These are phyloP conservation scores for Davidsoniella eucalypti DNA, from an alignment of 2,329 filamentous ascomycete species.

Conservation along the genomic window DNA sequence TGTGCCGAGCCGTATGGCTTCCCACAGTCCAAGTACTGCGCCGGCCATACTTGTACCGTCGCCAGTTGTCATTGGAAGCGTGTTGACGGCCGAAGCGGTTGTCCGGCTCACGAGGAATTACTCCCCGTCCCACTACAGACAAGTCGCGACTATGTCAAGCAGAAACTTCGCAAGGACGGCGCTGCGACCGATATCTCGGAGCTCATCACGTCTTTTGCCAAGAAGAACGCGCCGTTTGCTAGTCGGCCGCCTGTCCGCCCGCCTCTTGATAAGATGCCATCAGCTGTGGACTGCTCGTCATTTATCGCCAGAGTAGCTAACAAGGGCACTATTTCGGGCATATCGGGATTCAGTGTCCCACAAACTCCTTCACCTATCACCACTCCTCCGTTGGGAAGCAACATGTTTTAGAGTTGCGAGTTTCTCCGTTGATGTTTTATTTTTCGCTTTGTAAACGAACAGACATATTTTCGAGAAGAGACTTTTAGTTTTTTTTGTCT, in stretches of 20 bases:
- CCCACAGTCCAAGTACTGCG: not conserved
- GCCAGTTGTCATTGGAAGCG: not conserved
- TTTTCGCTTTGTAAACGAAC: not conserved
- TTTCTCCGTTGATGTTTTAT: not conserved
- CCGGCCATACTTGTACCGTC: not conserved
- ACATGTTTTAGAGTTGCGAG: not conserved
- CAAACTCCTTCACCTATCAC: too few relatives aligned
- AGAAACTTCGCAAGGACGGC: not conserved
- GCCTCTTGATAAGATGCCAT: not conserved
- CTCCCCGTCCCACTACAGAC: slow-evolving; percentile 2
- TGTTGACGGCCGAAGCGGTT: not conserved
- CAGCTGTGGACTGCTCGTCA: not conserved
- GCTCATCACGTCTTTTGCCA: not conserved
- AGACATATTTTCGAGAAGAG: not conserved
- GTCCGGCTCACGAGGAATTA: slow-evolving; percentile 1
- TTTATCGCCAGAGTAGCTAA: slow-evolving; percentile 2
- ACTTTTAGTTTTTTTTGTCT: not conserved
- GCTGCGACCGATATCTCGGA: not conserved
- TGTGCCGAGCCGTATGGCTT: not conserved
- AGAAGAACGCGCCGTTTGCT: not conserved
- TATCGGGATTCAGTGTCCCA: not conserved
- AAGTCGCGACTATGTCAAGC: not conserved
- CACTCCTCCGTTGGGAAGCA: not conserved
- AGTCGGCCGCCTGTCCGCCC: not conserved
- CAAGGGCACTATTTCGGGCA: not conserved